Percentiles rank a stretch among this genome's conserved stretches.
phyloP scores from a whole-genome alignment of 148 eudicot species.

The Nepenthes mirabilis region DNA sequence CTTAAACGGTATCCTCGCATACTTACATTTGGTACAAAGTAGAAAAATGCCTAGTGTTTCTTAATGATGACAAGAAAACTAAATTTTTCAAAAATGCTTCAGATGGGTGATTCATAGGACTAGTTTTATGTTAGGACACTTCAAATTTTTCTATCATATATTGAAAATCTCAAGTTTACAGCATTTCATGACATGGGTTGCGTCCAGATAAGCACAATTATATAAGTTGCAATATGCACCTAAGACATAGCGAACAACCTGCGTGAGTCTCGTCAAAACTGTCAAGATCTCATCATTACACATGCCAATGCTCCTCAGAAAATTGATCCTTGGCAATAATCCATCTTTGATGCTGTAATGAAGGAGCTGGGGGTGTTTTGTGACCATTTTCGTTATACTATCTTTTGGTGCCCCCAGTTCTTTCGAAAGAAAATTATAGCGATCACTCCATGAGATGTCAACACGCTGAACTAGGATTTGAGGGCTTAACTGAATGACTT shows the following conservation, averaged over 20 bases:
- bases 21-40: too few relatives aligned
- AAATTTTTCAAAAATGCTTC: too few relatives aligned
- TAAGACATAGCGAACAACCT: constrained; percentile 20
- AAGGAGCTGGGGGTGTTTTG: constrained; percentile 89
- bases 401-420: constrained; percentile 86
- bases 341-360: constrained; percentile 96
- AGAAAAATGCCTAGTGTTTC: too few relatives aligned
- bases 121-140: too few relatives aligned
- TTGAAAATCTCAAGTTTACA: too few relatives aligned
- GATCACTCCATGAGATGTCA: constrained; percentile 71
- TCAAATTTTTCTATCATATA: too few relatives aligned
- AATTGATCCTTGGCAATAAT: constrained; percentile 68
- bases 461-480: constrained; percentile 91
- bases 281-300: constrained; percentile 65
- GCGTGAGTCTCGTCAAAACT: constrained; percentile 79
- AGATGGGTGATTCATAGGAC: too few relatives aligned
- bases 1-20: too few relatives aligned
- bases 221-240: background rate
- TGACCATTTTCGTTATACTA: constrained; percentile 83
- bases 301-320: constrained; percentile 91
- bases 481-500: constrained; percentile 94
- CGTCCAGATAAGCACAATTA: background rate
- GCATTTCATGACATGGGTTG: too few relatives aligned
- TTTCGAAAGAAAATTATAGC: constrained; percentile 59
- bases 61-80: too few relatives aligned